Conservation (phyloP, 305 asterid species). For the Fraxinus baroniana region DNA sequence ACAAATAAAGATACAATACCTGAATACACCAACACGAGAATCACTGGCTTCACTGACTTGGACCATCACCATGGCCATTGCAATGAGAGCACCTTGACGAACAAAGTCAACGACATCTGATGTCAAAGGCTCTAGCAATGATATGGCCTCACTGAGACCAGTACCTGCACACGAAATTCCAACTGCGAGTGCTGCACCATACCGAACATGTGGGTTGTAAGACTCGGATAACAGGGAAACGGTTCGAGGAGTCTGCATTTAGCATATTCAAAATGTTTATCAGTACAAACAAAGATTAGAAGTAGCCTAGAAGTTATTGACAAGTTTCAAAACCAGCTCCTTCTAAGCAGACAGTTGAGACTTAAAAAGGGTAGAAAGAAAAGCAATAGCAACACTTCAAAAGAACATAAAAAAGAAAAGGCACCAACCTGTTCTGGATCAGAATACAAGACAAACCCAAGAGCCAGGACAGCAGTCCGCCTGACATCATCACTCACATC, state of each 20-base stretch:
- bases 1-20: constrained; percentile 42
- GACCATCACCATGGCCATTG: constrained; percentile 99
- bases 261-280: constrained; percentile 9
- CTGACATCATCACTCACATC: constrained; percentile 98
- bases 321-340: background rate
- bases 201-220: constrained; percentile 90
- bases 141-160: constrained; percentile 97
- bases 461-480: constrained; percentile 94
- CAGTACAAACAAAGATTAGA: background rate
- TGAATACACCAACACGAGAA: constrained; percentile 93
- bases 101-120: constrained; percentile 95
- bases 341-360: background rate
- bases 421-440: constrained; percentile 91
- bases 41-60: constrained; percentile 88
- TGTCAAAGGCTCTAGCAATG: constrained; percentile 92
- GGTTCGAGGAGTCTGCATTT: constrained; percentile 77
- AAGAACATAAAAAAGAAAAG: background rate
- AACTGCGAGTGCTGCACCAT: constrained; percentile 97
- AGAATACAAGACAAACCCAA: constrained; percentile 81
- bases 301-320: background rate
- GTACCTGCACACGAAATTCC: constrained; percentile 99
- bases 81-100: constrained; percentile 99
- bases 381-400: background rate
- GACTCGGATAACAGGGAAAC: constrained; percentile 86
- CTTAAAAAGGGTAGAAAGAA: background rate